These are phyloP conservation scores for Scytalidium sp. DNA, from an alignment of 2,329 filamentous ascomycete genomes.

Conservation along the genomic window DNA sequence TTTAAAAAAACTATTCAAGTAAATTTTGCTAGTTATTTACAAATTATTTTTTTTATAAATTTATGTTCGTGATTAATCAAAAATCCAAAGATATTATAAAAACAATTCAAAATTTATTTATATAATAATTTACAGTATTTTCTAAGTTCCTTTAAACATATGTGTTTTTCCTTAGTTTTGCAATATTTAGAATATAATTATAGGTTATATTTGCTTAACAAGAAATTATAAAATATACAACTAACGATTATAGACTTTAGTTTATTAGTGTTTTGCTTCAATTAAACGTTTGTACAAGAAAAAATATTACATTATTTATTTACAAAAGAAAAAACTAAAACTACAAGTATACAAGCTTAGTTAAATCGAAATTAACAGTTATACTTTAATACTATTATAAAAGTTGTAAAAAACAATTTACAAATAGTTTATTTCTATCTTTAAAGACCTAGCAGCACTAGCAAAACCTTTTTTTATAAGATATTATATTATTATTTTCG, in stretches of 20 bases:
- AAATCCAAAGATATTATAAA: not conserved
- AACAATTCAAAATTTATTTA: not conserved
- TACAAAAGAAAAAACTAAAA: not conserved
- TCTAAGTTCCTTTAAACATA: not conserved
- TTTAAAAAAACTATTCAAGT: not conserved
- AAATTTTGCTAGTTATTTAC: conserved; percentile 1
- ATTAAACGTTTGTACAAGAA: not conserved
- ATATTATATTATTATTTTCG: conserved; percentile 3
- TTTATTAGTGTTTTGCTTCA: not conserved
- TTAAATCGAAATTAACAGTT: not conserved
- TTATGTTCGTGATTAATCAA: not conserved
- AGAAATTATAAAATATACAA: not conserved
- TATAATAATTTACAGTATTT: not conserved
- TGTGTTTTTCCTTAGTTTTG: not conserved
- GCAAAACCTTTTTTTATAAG: conserved; percentile 5
- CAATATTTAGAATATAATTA: conserved; percentile 2
- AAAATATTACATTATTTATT: not conserved
- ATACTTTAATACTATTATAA: conserved; percentile 3
- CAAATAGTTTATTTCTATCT: conserved; percentile 3
- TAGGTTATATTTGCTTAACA: not conserved
- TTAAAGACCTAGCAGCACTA: not conserved
- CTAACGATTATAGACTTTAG: not conserved
- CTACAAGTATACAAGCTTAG: not conserved
- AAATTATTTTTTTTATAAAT: conserved; percentile 1
- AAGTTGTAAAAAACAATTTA: conserved; percentile 2